These are phyloP conservation scores for Russula brevipes DNA, from an alignment of 768 basidiomycete genomes.

Conservation along the genomic window DNA sequence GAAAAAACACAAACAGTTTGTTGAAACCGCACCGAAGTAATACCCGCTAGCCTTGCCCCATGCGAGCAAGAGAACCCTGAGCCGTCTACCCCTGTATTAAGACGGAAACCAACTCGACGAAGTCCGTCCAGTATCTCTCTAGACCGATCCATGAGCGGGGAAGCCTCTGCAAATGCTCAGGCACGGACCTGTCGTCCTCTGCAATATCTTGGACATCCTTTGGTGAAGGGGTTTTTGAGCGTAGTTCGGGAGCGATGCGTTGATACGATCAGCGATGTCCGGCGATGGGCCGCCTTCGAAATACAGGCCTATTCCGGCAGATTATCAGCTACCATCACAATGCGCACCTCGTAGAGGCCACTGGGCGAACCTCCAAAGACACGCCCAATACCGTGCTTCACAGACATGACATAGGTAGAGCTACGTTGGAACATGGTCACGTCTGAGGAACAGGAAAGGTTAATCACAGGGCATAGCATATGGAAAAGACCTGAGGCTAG, in stretches of 20 bases:
- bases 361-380: slow-evolving; percentile 19
- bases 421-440: slow-evolving; percentile 33
- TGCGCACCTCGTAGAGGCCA: background rate
- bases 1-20: background rate
- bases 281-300: slow-evolving; percentile 18
- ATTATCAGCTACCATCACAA: background rate
- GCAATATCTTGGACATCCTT: slow-evolving; percentile 42
- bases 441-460: slow-evolving; percentile 11
- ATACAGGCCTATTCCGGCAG: slow-evolving; percentile 11
- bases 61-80: slow-evolving; percentile 45
- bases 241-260: slow-evolving; percentile 37
- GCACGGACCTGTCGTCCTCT: slow-evolving; percentile 44
- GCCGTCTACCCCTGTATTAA: slow-evolving; percentile 45
- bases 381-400: slow-evolving; percentile 25
- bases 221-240: slow-evolving; percentile 31
- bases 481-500: background rate
- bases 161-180: background rate
- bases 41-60: slow-evolving; percentile 52
- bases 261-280: slow-evolving; percentile 55
- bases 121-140: slow-evolving; percentile 52
- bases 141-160: background rate
- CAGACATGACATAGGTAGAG: slow-evolving; percentile 36
- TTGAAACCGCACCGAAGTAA: slow-evolving; percentile 48
- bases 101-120: slow-evolving; percentile 49
- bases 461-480: background rate